Percentiles rank a stretch among this genome's conserved stretches.
Evolutionary conservation across 2,329 filamentous ascomycete species (phyloP).

Genomic region (Trichoderma simmonsii): DNA sequence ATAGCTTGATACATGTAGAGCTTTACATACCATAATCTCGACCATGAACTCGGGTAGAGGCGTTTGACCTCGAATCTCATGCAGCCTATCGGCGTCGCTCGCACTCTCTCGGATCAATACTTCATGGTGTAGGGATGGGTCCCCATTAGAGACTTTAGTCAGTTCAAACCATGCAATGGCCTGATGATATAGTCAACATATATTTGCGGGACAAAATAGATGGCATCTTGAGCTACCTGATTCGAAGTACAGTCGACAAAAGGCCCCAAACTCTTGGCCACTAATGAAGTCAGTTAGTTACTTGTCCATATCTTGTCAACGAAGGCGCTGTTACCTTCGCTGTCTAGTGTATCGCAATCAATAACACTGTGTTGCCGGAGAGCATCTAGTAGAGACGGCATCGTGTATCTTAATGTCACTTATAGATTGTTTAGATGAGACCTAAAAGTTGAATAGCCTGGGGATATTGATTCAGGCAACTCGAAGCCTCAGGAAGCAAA

Average conservation of each 20-base stretch:
- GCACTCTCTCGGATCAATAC: constrained; percentile 30
- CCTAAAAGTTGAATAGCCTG: no score
- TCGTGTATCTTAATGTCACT: constrained; percentile 12
- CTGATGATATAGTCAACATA: not conserved
- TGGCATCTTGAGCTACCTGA: constrained; percentile 24
- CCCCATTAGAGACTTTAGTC: constrained; percentile 22
- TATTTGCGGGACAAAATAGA: not conserved
- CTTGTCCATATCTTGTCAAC: not conserved
- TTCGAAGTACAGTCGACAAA: constrained; percentile 39
- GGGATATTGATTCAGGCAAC: not conserved
- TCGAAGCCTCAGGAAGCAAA: not conserved
- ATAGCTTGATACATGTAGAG: no score
- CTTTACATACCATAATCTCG: constrained; percentile 49
- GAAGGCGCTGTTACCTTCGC: constrained; percentile 26
- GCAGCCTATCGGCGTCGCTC: constrained; percentile 24
- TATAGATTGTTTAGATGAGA: not conserved
- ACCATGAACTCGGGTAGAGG: constrained; percentile 48
- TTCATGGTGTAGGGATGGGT: constrained; percentile 28
- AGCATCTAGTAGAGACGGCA: constrained; percentile 28
- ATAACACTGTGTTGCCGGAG: constrained; percentile 31
- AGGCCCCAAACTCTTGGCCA: constrained; percentile 28
- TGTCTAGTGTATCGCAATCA: constrained; percentile 38
- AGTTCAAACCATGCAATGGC: constrained; percentile 36
- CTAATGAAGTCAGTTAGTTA: constrained; percentile 23
- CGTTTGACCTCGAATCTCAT: constrained; percentile 22